Base-by-base conservation (phyloP, 2,329 filamentous ascomycete genomes). In the Alternaria alternata region DNA sequence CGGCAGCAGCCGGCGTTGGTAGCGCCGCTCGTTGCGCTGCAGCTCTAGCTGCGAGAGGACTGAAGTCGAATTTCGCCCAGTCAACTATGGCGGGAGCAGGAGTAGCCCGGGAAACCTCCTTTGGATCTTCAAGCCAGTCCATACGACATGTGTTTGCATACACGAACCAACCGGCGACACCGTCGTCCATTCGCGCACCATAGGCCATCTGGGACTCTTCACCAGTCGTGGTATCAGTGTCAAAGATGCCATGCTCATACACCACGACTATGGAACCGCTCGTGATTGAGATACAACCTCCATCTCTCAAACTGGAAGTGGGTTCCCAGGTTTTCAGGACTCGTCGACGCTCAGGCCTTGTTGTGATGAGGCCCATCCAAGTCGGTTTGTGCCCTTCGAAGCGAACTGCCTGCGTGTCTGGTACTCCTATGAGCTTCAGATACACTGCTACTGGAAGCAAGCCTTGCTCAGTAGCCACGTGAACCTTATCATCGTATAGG, bases 391-490 rank as follows among this genome's bases (percentile, higher is more conserved):
- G 26, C 2, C 69, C 68, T 7, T 65, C 42, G 46, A 72, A 70
- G 14, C 65, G 63, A 1, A 70, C 55, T 20, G 61, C 60, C 28
- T 63, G 64, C n/a, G 59, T 56, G 7, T 63, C 57, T 4, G 67
- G 62, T 4, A 71, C 39, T 2, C 62, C 63, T 20, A 65, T 55
- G 18, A 66, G 54, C 28, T 63, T 60, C 11, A 70, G 41, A 34
- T 71, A 72, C 9, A 61, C 51, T 4, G 63, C 55, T 1, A 48
- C 64, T 11, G 55, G 42, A 11, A 72, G 36, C 5, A 71, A 54
- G 11, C 69, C 68, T 4, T 24, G 51, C 16, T 70, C 65, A 1
- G 65, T 64, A 16, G 62, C 66, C 9, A 72, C 59, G 22, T 68
- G 48, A 11, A 72, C 34, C 24, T 66, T 61, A 6, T 34, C 32